A percentile compares a stretch with the other conserved stretches of the same genome.
phyloP scores from a whole-genome alignment of 2,329 filamentous ascomycete species.

The Arachnomyces sp. region DNA sequence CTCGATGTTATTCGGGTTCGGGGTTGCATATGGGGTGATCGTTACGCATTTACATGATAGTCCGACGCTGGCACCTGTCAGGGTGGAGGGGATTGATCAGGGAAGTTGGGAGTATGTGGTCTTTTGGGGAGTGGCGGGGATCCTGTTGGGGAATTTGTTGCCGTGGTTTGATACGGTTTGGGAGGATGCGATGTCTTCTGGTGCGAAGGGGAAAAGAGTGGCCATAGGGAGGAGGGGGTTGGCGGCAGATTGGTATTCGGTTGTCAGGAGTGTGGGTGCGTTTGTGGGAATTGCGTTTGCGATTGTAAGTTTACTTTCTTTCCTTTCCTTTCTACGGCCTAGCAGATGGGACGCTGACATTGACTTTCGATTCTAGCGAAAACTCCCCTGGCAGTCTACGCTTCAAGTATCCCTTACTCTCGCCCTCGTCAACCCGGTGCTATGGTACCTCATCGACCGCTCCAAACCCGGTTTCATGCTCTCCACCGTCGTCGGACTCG shows the following conservation, averaged over 20 bases:
- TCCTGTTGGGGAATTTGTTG: constrained; percentile 68
- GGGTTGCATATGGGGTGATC: constrained; percentile 73
- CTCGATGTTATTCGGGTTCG: constrained; percentile 65
- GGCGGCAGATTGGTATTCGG: constrained; percentile 66
- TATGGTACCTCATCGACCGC: constrained; percentile 95
- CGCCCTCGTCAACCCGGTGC: constrained; percentile 79
- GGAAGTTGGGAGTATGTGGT: constrained; percentile 59
- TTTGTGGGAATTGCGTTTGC: constrained; percentile 69
- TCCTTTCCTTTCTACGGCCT: background rate
- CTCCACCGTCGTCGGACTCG: constrained; percentile 63
- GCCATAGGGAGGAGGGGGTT: constrained; percentile 23
- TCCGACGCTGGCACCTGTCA: constrained; percentile 40
- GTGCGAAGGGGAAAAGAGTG: constrained; percentile 23
- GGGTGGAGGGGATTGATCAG: constrained; percentile 47
- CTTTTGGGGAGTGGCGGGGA: constrained; percentile 75
- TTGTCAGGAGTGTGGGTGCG: constrained; percentile 61
- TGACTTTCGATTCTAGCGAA: constrained; percentile 51
- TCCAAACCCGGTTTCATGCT: constrained; percentile 77
- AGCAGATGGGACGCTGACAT: constrained; percentile 10
- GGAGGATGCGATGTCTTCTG: constrained; percentile 50
- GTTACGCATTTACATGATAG: constrained; percentile 72
- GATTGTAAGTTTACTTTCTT: constrained; percentile 57
- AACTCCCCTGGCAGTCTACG: constrained; percentile 86
- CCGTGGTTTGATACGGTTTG: constrained; percentile 78
- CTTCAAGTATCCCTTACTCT: constrained; percentile 88